Conservation (phyloP, 768 basidiomycete species). For the Tremella fuciformis region DNA sequence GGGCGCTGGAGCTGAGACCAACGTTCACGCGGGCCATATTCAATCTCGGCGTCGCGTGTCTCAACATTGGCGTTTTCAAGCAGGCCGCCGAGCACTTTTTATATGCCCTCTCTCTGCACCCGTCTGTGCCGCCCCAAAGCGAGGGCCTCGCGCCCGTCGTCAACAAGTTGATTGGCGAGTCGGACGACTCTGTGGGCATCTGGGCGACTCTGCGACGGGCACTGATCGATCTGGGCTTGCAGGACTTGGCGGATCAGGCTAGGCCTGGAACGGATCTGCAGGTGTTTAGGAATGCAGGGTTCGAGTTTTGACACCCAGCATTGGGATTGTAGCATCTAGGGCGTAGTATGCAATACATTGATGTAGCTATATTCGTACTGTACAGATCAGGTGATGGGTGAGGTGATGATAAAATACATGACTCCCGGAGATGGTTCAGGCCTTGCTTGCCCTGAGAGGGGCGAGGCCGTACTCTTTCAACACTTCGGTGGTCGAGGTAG, state of each 20-base stretch:
- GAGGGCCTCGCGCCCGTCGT: slow-evolving; percentile 5
- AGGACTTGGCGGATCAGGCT: slow-evolving; percentile 75
- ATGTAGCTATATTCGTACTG: too few relatives aligned
- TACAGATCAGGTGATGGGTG: neutral
- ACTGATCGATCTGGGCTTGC: slow-evolving; percentile 76
- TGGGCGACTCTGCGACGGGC: slow-evolving; percentile 86
- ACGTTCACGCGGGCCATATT: slow-evolving; percentile 97
- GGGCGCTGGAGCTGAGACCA: slow-evolving; percentile 83
- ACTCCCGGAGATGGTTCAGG: too few relatives aligned
- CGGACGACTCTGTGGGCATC: slow-evolving; percentile 74
- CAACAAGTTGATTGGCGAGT: slow-evolving; percentile 44
- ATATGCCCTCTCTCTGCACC: slow-evolving; percentile 43
- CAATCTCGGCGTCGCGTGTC: slow-evolving; percentile 94
- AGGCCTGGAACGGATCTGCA: slow-evolving; percentile 65
- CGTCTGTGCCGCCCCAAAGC: neutral
- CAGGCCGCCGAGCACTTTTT: slow-evolving; percentile 89
- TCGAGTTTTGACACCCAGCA: slow-evolving; percentile 67
- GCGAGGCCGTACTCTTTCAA: slow-evolving; percentile 45
- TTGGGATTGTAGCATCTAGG: too few relatives aligned
- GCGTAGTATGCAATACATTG: too few relatives aligned
- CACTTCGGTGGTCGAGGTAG: slow-evolving; percentile 48
- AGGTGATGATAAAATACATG: too few relatives aligned
- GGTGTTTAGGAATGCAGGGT: slow-evolving; percentile 74
- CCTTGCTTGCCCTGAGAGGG: neutral
- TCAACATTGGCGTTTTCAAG: slow-evolving; percentile 91